phyloP scores from a whole-genome alignment of 2,329 filamentous ascomycete genomes.

The Cladosporium sp. region DNA sequence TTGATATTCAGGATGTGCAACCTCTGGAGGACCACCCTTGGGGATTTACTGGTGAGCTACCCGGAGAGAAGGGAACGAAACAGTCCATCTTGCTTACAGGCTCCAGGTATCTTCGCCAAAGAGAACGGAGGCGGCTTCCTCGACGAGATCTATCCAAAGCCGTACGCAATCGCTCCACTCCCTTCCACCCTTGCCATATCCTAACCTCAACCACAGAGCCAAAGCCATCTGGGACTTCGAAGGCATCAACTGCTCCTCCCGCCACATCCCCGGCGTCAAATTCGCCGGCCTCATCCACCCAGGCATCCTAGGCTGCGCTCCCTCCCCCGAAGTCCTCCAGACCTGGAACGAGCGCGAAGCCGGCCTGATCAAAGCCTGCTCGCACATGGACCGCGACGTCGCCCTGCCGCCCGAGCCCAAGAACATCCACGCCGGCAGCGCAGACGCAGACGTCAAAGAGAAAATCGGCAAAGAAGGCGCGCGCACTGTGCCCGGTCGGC shows the following conservation, averaged over 20 bases:
- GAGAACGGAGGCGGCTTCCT: slow-evolving; percentile 86
- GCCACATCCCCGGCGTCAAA: slow-evolving; percentile 83
- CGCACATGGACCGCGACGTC: slow-evolving; percentile 67
- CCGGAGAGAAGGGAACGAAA: background rate
- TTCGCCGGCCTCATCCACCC: slow-evolving; percentile 87
- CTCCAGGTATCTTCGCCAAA: slow-evolving; percentile 62
- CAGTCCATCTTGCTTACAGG: background rate
- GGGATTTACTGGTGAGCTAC: slow-evolving; percentile 73
- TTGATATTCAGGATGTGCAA: slow-evolving; percentile 92
- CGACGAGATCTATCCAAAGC: slow-evolving; percentile 81
- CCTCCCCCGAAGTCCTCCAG: slow-evolving; percentile 72
- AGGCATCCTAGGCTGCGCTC: slow-evolving; percentile 86
- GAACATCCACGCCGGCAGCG: slow-evolving; percentile 73
- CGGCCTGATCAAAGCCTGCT: slow-evolving; percentile 70
- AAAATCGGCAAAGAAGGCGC: slow-evolving; percentile 75
- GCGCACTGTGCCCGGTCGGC: slow-evolving; percentile 77
- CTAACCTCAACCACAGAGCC: slow-evolving; percentile 50
- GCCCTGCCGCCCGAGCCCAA: slow-evolving; percentile 72
- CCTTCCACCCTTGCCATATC: background rate
- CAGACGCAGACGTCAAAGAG: slow-evolving; percentile 55
- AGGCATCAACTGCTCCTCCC: slow-evolving; percentile 77
- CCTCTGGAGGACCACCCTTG: slow-evolving; percentile 82
- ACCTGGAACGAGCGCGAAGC: slow-evolving; percentile 83
- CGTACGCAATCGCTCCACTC: slow-evolving; percentile 53
- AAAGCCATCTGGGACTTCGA: slow-evolving; percentile 79